phyloP scores from a whole-genome alignment of 129 eudicot genomes.

The Arctium lappa region DNA sequence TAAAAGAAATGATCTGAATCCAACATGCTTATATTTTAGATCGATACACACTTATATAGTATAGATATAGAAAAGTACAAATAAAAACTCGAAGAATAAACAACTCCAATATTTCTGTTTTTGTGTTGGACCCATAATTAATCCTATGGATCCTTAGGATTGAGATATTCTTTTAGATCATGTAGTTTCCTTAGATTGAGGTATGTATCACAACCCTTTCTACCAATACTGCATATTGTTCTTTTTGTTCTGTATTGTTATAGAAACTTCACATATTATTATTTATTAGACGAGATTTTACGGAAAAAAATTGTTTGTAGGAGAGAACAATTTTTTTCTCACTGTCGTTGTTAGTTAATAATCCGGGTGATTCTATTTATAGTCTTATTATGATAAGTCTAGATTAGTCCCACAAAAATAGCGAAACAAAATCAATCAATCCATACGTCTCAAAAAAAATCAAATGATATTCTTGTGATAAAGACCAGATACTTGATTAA shows the following conservation, averaged over 20 bases:
- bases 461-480: too few species aligned
- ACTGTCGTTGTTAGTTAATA: not conserved
- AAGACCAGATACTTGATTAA: too few species aligned
- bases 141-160: constrained; percentile 6
- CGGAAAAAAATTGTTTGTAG: not conserved
- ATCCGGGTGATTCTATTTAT: not conserved
- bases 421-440: too few species aligned
- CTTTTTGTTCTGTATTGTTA: not conserved
- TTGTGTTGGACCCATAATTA: constrained; percentile 1
- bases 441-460: too few species aligned
- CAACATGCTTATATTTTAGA: too few species aligned
- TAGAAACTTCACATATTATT: not conserved
- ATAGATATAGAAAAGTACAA: not conserved
- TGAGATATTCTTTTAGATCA: constrained; percentile 10
- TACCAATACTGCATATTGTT: not conserved
- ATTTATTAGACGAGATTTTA: not conserved
- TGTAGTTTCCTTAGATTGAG: too few species aligned
- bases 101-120: not conserved
- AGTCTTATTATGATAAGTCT: not conserved
- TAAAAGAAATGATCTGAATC: too few species aligned
- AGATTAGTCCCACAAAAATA: too few species aligned
- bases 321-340: not conserved
- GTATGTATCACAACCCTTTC: constrained; percentile 2
- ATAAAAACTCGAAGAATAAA: not conserved
- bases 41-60: not conserved